phyloP scores from a whole-genome alignment of 495 filamentous ascomycete species.

The Aspergillus nanangensis region DNA sequence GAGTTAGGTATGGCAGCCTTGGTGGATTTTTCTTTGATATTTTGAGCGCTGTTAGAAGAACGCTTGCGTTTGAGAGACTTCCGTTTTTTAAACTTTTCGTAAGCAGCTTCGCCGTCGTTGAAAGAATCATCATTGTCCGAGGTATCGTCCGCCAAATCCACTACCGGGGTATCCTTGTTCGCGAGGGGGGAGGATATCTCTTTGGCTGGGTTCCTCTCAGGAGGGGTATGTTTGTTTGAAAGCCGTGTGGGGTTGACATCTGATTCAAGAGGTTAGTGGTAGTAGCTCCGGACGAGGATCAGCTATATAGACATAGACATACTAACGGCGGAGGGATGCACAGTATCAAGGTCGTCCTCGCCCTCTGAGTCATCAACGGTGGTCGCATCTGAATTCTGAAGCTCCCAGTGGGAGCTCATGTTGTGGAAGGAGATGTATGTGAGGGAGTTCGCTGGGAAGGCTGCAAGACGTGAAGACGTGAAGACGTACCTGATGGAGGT shows the following conservation, averaged over 20 bases:
- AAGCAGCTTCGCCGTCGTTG: constrained; percentile 48
- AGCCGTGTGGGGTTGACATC: background rate
- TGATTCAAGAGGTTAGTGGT: background rate
- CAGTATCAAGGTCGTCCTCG: constrained; percentile 37
- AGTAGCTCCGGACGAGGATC: background rate
- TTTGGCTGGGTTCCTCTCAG: background rate
- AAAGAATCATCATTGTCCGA: constrained; percentile 37
- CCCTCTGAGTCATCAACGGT: constrained; percentile 32
- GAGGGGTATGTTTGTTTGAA: background rate
- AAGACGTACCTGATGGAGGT: constrained; percentile 8
- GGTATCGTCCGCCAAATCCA: constrained; percentile 15
- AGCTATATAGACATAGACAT: constrained; percentile 19
- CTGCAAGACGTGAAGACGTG: constrained; percentile 1
- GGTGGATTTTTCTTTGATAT: constrained; percentile 33
- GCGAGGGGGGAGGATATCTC: constrained; percentile 11
- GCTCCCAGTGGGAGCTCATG: constrained; percentile 18
- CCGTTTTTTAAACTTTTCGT: constrained; percentile 55
- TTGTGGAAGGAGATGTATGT: background rate
- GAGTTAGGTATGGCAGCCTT: constrained; percentile 19
- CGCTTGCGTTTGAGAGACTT: constrained; percentile 53
- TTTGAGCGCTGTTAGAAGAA: constrained; percentile 39
- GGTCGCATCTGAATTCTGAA: constrained; percentile 20
- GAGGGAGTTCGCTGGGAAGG: background rate
- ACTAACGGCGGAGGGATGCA: constrained; percentile 12
- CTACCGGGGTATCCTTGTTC: constrained; percentile 11